Evolutionary conservation across 768 basidiomycete genomes (phyloP), one percentile per base, ranked within the genome.

Genomic region (Gautieria morchelliformis): DNA sequence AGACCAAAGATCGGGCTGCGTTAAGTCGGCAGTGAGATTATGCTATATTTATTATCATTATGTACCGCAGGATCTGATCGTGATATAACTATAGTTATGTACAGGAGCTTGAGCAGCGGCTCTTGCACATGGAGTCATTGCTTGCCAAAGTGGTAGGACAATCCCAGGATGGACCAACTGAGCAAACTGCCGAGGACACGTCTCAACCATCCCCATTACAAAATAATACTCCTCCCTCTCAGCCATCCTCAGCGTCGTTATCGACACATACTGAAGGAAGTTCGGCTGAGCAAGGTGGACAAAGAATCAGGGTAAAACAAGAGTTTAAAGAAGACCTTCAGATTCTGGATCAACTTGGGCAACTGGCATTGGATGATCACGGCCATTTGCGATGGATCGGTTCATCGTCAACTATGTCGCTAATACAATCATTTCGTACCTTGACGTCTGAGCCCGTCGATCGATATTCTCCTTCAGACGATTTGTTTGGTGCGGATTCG

Each of bases 351-450:
- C 84, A 87, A 15, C 85, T 93, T 65, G 91, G 89, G 19, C 89
- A 92, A 67, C 79, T 93, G 53, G 89, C 91, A 27, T 76, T 93
- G 41, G 90, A 93, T 64, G 91, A 92, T 67, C 86, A 91, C 62
- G 90, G 90, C 33, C 89, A 91, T 69, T 83, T 89, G 79, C 82
- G 89, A 59, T 93, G 90, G 90, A 92, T 93, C 63, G 90, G 90
- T 42, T 87, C 89, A 53, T 92, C 91, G 5, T 92, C 89, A 15
- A 89, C 89, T 20, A 91, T 93, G 90, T 89, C 90, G 6, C 78
- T 93, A 63, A 90, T 93, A 49, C 89, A 92, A 66, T 90, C 89
- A 5, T 92, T 93, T 74, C 82, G 81, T 60, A 81, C 85, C 46
- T 71, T 85, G 61, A 89, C 87, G 22, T 79, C 85, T 5, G 82